These are phyloP conservation scores for Sphagnurus paluster DNA, from an alignment of 1,284 basidiomycete genomes.

Conservation along the genomic window DNA sequence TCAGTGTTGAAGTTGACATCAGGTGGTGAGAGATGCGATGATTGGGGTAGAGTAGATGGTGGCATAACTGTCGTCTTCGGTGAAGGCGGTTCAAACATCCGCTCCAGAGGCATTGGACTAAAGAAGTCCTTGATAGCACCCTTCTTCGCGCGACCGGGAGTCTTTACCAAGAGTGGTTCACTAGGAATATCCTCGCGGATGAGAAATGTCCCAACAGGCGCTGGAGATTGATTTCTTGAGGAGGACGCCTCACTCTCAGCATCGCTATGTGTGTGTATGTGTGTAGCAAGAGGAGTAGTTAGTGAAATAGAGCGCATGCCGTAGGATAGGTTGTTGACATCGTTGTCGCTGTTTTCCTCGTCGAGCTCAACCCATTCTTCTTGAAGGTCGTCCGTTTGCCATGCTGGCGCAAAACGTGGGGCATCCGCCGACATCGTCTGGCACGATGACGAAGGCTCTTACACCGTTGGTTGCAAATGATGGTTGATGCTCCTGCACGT, in stretches of 20 bases:
- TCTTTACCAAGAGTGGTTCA: constrained; percentile 59
- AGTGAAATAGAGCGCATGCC: constrained; percentile 60
- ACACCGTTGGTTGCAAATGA: constrained; percentile 10
- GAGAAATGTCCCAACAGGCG: constrained; percentile 71
- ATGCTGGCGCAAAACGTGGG: constrained; percentile 46
- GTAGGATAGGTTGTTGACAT: constrained; percentile 38
- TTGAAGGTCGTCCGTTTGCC: constrained; percentile 77
- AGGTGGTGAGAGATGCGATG: constrained; percentile 5
- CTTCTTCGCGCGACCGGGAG: constrained; percentile 63
- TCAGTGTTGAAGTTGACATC: background rate
- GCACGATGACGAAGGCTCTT: constrained; percentile 16
- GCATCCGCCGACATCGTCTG: constrained; percentile 26
- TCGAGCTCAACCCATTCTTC: constrained; percentile 77
- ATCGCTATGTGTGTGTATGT: constrained; percentile 45
- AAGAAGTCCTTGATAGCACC: constrained; percentile 77
- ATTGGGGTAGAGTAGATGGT: constrained; percentile 23
- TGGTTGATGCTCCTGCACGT: constrained; percentile 19
- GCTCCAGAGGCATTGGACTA: constrained; percentile 79
- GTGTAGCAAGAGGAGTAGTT: constrained; percentile 57
- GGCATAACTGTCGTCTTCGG: constrained; percentile 37
- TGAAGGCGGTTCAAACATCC: constrained; percentile 89
- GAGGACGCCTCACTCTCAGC: constrained; percentile 27
- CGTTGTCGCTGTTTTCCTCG: constrained; percentile 34
- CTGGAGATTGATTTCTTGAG: constrained; percentile 20
- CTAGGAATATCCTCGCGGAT: constrained; percentile 70